Base-by-base conservation (phyloP, 208 protist species). In the Zelonia costaricensis region DNA sequence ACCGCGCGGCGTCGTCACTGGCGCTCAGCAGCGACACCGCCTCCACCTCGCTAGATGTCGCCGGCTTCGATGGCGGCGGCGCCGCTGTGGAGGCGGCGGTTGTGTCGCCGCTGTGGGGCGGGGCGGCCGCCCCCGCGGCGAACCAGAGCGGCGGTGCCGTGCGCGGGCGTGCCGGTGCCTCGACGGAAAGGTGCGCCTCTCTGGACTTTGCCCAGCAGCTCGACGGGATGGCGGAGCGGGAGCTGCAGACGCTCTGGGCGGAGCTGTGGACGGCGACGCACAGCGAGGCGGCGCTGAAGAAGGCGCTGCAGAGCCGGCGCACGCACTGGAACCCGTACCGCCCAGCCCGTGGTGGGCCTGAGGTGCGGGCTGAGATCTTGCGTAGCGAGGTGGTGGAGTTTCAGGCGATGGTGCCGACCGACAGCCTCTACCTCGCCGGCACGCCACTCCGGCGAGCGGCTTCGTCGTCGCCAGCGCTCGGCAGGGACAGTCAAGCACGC, bases 321-420 rank as follows among this genome's bases (percentile, higher is more conserved):
- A 60, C 65, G 22, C 61, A 31, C 1, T 91, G 84, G 86, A 95
- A 95, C 56, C 89, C 89, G 12, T 95, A 95, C 56, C 82, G 89
- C 22, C 83, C 83, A 2, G 56, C 66, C 1, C 85, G 80, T 8
- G 65, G 68, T 15, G 81, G 83, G 1, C 62, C 74, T 16, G 67
- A 79, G 16, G 58, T 84, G 31, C 69, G 74, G 12, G 62, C 76
- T 40, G 72, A 87, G 48, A 70, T 94, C 38, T 66, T 89, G 55
- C 84, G 84, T 59, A 89, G 81, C 76, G 66, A 92, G 48, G 64
- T 94, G 42, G 78, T 55, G 9, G 88, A 92, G 69, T 94, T 88
- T 60, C 40, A 60, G 10, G 57, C 45, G 20, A 60, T 68, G 38
- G 73, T 92, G 16, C 58, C 69, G 6, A 53, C 40, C 0, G 73